These are phyloP conservation scores for Phaeosphaeriaceae sp. DNA, from an alignment of 2,329 filamentous ascomycete species.

Conservation along the genomic window DNA sequence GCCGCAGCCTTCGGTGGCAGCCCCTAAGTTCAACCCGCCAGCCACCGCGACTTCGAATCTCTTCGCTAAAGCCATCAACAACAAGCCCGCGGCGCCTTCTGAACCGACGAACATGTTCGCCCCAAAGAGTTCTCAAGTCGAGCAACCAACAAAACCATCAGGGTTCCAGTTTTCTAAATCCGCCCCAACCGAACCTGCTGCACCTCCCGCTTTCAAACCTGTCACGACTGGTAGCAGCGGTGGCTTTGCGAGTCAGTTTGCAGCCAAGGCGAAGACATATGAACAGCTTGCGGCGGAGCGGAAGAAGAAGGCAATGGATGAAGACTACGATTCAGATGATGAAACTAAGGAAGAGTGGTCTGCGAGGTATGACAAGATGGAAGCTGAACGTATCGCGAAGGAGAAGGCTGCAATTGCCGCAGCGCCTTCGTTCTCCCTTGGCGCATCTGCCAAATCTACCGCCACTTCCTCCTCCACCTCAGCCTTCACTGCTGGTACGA, in stretches of 20 bases:
- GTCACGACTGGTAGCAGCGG: slow-evolving; percentile 14
- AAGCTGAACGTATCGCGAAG: slow-evolving; percentile 37
- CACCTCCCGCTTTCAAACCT: slow-evolving; percentile 21
- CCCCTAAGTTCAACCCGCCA: slow-evolving; percentile 22
- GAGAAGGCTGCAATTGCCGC: slow-evolving; percentile 32
- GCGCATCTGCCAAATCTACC: slow-evolving; percentile 13
- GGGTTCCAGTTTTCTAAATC: background rate
- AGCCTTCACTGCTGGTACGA: slow-evolving; percentile 26
- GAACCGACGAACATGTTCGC: slow-evolving; percentile 19
- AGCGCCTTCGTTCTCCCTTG: slow-evolving; percentile 27
- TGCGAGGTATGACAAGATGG: slow-evolving; percentile 37
- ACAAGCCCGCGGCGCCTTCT: slow-evolving; percentile 22
- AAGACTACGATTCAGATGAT: slow-evolving; percentile 47
- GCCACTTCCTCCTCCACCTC: slow-evolving; percentile 11
- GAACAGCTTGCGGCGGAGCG: slow-evolving; percentile 43
- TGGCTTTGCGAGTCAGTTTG: slow-evolving; percentile 39
- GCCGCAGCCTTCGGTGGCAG: slow-evolving; percentile 22
- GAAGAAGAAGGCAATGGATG: slow-evolving; percentile 44
- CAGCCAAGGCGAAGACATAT: slow-evolving; percentile 37
- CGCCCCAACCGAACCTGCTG: background rate
- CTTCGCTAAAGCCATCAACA: slow-evolving; percentile 31
- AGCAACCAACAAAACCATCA: slow-evolving; percentile 8
- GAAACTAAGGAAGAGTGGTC: slow-evolving; percentile 45
- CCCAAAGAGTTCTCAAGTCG: slow-evolving; percentile 13
- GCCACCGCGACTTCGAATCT: slow-evolving; percentile 31